Percentiles rank a stretch among this genome's conserved stretches.
These are phyloP conservation scores for Boletus smithii DNA, from an alignment of 1,284 basidiomycete species.

Conservation along the genomic window DNA sequence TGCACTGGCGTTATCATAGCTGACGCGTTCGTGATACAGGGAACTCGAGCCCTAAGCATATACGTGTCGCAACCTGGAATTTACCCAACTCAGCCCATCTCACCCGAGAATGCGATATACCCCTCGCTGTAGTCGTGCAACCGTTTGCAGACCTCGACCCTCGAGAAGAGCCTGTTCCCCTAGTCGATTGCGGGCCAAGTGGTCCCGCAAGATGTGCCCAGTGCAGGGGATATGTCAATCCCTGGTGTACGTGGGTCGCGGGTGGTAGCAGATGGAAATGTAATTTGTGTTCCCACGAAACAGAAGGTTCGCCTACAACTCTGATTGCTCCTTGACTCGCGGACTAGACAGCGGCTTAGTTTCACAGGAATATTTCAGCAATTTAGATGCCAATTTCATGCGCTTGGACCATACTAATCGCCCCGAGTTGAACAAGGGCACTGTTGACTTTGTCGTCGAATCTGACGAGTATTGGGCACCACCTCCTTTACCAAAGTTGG, in stretches of 20 bases:
- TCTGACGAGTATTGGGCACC: slow-evolving; percentile 85
- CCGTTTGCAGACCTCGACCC: slow-evolving; percentile 84
- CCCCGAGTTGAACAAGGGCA: slow-evolving; percentile 88
- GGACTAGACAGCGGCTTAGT: slow-evolving; percentile 47
- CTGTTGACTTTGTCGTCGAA: slow-evolving; percentile 85
- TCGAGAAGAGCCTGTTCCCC: slow-evolving; percentile 80
- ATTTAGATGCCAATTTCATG: slow-evolving; percentile 77
- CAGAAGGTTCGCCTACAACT: slow-evolving; percentile 59
- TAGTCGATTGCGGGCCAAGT: slow-evolving; percentile 61
- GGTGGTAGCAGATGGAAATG: slow-evolving; percentile 90
- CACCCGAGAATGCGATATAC: slow-evolving; percentile 79
- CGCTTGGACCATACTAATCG: slow-evolving; percentile 82
- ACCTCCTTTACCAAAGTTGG: slow-evolving; percentile 54
- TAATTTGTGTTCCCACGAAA: slow-evolving; percentile 85
- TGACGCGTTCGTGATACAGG: slow-evolving; percentile 36
- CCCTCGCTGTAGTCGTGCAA: slow-evolving; percentile 83
- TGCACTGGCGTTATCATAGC: too few species aligned
- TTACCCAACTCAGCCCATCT: slow-evolving; percentile 82
- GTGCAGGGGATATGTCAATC: slow-evolving; percentile 92
- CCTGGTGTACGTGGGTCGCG: slow-evolving; percentile 87
- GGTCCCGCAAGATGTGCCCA: slow-evolving; percentile 86
- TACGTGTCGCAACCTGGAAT: slow-evolving; percentile 85
- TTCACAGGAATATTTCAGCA: slow-evolving; percentile 79
- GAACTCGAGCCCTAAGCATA: slow-evolving; percentile 83
- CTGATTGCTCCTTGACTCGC: not conserved